Evolutionary conservation across 2,329 filamentous ascomycete genomes (phyloP).

Genomic region (Pseudogymnoascus sp.): DNA sequence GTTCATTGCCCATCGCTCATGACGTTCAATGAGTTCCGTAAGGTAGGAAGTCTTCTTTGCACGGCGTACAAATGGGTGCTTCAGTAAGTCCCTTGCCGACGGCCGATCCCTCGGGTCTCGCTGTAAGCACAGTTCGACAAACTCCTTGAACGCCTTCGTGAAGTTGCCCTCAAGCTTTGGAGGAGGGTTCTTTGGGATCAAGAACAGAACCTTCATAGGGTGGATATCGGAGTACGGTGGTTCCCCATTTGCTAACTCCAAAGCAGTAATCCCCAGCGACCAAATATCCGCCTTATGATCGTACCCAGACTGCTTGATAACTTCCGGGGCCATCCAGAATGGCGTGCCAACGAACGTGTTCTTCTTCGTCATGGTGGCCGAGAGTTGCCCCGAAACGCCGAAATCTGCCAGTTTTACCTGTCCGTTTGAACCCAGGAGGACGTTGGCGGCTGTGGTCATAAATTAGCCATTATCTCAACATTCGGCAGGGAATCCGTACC

Average conservation of each 20-base stretch:
- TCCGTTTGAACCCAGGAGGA: slow-evolving; percentile 79
- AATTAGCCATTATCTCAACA: slow-evolving; percentile 9
- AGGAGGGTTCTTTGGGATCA: slow-evolving; percentile 90
- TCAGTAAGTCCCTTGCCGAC: slow-evolving; percentile 75
- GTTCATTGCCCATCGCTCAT: slow-evolving; percentile 77
- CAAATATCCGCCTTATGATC: slow-evolving; percentile 98
- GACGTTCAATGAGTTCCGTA: slow-evolving; percentile 88
- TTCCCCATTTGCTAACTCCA: slow-evolving; percentile 85
- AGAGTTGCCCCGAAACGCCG: slow-evolving; percentile 90
- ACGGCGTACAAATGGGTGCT: slow-evolving; percentile 80
- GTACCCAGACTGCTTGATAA: slow-evolving; percentile 97
- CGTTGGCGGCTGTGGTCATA: slow-evolving; percentile 67
- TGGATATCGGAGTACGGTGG: slow-evolving; percentile 95
- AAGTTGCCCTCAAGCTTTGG: slow-evolving; percentile 76
- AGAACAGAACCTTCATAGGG: slow-evolving; percentile 95
- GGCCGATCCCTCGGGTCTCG: slow-evolving; percentile 86
- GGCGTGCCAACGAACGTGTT: slow-evolving; percentile 98
- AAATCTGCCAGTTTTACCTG: slow-evolving; percentile 98
- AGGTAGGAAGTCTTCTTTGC: slow-evolving; percentile 96
- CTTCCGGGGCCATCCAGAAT: slow-evolving; percentile 99
- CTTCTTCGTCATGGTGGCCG: slow-evolving; percentile 98
- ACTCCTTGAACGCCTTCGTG: slow-evolving; percentile 75
- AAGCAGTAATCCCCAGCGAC: slow-evolving; percentile 89
- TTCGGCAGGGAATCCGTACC: slow-evolving; percentile 43
- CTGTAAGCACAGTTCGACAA: slow-evolving; percentile 74